Evolutionary conservation across 441 rosid genomes (phyloP).

Genomic region (Erysimum cheiri): DNA sequence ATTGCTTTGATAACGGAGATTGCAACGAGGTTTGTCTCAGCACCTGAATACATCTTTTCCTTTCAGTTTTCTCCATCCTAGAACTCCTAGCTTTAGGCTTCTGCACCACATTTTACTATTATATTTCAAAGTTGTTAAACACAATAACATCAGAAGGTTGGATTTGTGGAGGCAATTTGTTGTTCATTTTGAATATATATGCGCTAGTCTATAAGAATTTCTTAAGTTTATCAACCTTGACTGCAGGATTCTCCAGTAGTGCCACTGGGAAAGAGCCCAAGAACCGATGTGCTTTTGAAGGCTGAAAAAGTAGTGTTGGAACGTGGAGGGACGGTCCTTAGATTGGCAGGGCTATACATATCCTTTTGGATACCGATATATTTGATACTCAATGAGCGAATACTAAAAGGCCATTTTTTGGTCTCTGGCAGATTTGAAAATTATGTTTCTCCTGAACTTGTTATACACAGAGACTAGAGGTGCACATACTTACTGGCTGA

Average conservation of each 20-base stretch:
- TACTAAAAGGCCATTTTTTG: neutral
- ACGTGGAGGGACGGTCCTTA: constrained; percentile 71
- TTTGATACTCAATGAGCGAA: constrained; percentile 18
- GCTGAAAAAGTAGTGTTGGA: constrained; percentile 82
- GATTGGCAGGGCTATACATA: constrained; percentile 97
- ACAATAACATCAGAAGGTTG: neutral
- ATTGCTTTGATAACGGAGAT: constrained; percentile 74
- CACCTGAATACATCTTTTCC: constrained; percentile 21
- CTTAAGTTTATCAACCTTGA: constrained; percentile 16
- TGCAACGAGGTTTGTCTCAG: constrained; percentile 69
- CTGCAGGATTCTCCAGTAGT: constrained; percentile 78
- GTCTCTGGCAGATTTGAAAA: constrained; percentile 25
- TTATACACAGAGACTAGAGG: constrained; percentile 79
- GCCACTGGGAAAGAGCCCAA: constrained; percentile 85
- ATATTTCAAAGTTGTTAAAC: neutral
- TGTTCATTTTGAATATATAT: neutral
- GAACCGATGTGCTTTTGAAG: constrained; percentile 76
- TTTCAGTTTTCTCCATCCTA: neutral
- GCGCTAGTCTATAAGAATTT: neutral
- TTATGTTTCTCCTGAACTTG: constrained; percentile 54
- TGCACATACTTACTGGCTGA: constrained; percentile 84
- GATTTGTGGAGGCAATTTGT: neutral
- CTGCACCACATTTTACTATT: neutral
- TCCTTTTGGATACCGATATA: constrained; percentile 55
- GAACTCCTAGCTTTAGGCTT: neutral